These are phyloP conservation scores for Nakaseomyces sp. DNA, from an alignment of 1,139 yeast genomes.

Conservation along the genomic window DNA sequence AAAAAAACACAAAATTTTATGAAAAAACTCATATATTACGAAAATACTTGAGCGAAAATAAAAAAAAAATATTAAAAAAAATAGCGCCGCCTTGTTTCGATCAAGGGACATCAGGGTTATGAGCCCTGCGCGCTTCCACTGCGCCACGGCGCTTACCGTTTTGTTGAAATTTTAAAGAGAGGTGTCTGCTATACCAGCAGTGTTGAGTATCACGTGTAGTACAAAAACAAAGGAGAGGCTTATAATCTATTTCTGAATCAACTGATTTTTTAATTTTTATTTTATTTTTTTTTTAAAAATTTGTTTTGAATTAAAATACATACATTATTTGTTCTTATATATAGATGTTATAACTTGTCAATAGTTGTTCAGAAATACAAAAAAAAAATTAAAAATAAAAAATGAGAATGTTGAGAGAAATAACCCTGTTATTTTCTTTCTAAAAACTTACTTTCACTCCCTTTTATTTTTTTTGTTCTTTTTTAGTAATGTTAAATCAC, in stretches of 20 bases:
- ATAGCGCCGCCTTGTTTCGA: slow-evolving; percentile 99
- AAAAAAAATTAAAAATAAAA: no score
- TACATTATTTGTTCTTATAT: not conserved
- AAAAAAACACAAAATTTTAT: not conserved
- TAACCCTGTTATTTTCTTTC: no score
- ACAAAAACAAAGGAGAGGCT: no score
- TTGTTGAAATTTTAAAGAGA: not conserved
- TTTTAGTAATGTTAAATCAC: slow-evolving; percentile 15
- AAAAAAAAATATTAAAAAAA: slow-evolving; percentile 16
- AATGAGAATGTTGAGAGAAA: not conserved
- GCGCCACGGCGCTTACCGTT: slow-evolving; percentile 75
- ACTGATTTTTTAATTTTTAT: not conserved
- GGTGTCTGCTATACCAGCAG: no score
- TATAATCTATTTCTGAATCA: no score
- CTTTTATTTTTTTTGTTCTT: no score
- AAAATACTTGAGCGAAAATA: not conserved
- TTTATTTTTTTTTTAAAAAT: not conserved
- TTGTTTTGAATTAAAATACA: not conserved
- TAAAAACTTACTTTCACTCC: no score
- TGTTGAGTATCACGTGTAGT: not conserved
- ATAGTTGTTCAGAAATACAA: no score
- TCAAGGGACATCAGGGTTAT: slow-evolving; percentile 99
- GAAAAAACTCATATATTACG: not conserved
- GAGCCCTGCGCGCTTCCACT: slow-evolving; percentile 99
- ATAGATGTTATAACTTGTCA: not conserved